Conservation (phyloP, 169 alveolate species). For the Eimeria sp. region DNA sequence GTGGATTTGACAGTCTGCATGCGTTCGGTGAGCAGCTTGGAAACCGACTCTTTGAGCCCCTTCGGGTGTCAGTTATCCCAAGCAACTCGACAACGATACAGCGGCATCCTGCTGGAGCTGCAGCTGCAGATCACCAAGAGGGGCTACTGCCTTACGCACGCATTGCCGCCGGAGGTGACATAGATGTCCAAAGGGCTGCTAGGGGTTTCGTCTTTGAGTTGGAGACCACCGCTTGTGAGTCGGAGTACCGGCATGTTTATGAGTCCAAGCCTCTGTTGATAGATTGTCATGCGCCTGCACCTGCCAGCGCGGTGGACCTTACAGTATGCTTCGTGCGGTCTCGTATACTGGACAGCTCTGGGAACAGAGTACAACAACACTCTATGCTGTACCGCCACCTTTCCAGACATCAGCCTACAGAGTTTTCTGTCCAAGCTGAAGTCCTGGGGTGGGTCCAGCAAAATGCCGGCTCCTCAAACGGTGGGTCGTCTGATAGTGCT, state of each 20-base stretch:
- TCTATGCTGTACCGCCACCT: conserved; percentile 50
- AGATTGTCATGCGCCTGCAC: conserved; percentile 38
- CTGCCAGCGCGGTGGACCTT: conserved; percentile 38
- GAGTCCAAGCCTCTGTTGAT: conserved; percentile 52
- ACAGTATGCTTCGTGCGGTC: conserved; percentile 25
- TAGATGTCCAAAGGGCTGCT: conserved; percentile 46
- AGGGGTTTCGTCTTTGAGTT: conserved; percentile 64
- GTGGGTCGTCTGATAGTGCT: not conserved
- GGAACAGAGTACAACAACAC: conserved; percentile 52
- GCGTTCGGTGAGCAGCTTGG: conserved; percentile 49
- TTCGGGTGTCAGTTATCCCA: conserved; percentile 37
- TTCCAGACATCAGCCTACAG: conserved; percentile 47
- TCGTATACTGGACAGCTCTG: conserved; percentile 37
- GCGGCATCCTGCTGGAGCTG: not conserved
- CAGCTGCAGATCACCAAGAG: conserved; percentile 7
- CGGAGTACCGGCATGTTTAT: conserved; percentile 57
- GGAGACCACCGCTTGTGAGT: conserved; percentile 32
- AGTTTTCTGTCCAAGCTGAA: conserved; percentile 55
- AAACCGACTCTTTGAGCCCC: conserved; percentile 74
- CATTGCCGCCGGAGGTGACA: conserved; percentile 67
- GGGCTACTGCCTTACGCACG: conserved; percentile 1
- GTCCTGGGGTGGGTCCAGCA: conserved; percentile 57
- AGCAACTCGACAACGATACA: not conserved
- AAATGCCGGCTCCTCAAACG: not conserved
- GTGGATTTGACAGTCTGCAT: not conserved